These are phyloP conservation scores for Sarcodon aspratus DNA, from an alignment of 768 basidiomycete species.

Conservation along the genomic window DNA sequence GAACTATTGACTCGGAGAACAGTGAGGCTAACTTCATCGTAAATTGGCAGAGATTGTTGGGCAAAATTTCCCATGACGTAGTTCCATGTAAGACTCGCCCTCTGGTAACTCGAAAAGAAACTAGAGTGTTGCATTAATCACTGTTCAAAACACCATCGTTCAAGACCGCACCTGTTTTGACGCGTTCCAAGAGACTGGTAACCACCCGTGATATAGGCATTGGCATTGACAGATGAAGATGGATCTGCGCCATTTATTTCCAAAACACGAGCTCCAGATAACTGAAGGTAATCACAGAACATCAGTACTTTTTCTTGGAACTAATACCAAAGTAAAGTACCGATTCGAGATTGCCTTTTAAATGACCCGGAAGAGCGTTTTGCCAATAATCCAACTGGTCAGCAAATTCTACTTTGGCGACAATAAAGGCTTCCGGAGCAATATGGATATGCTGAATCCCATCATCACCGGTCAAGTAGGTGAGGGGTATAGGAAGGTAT, in stretches of 20 bases:
- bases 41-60: slow-evolving; percentile 37
- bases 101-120: slow-evolving; percentile 24
- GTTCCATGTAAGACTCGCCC: slow-evolving; percentile 14
- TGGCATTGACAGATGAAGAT: slow-evolving; percentile 37
- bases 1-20: slow-evolving; percentile 30
- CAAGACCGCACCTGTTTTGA: slow-evolving; percentile 17
- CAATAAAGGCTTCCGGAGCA: slow-evolving; percentile 38
- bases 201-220: slow-evolving; percentile 36
- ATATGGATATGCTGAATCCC: slow-evolving; percentile 39
- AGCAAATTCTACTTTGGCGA: slow-evolving; percentile 36
- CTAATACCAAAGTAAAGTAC: slow-evolving; percentile 15
- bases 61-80: slow-evolving; percentile 36
- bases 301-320: not conserved
- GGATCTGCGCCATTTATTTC: slow-evolving; percentile 41
- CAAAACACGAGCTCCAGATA: slow-evolving; percentile 40
- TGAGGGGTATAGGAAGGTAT: slow-evolving; percentile 38
- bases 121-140: slow-evolving; percentile 5
- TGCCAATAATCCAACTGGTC: slow-evolving; percentile 46
- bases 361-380: slow-evolving; percentile 29
- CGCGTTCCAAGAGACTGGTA: slow-evolving; percentile 38
- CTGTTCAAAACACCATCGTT: not conserved
- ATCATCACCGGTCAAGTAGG: slow-evolving; percentile 31
- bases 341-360: slow-evolving; percentile 35
- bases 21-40: slow-evolving; percentile 35
- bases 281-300: slow-evolving; percentile 9